Conservation (phyloP, 495 filamentous ascomycete species). For the Aspergillus taichungensis region DNA sequence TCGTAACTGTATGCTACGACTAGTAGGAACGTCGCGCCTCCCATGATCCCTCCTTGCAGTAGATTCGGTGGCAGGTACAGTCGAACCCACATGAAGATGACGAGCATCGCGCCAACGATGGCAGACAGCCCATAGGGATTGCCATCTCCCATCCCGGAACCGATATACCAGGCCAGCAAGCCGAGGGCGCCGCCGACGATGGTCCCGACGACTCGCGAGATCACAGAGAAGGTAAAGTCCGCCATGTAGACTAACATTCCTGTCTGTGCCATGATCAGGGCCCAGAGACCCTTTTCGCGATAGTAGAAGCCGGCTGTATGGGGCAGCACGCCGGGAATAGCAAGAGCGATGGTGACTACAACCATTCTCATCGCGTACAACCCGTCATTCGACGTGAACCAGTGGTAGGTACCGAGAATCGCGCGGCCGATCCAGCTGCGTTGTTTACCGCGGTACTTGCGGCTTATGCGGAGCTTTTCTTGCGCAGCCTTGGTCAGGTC, state of each 20-base stretch:
- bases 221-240: slow-evolving; percentile 32
- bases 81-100: slow-evolving; percentile 29
- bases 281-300: slow-evolving; percentile 39
- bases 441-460: slow-evolving; percentile 9
- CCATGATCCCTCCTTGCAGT: slow-evolving; percentile 29
- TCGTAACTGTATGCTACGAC: slow-evolving; percentile 32
- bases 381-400: slow-evolving; percentile 21
- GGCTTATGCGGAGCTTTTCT: slow-evolving; percentile 13
- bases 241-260: slow-evolving; percentile 36
- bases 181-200: slow-evolving; percentile 32
- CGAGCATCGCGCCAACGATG: slow-evolving; percentile 24
- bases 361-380: slow-evolving; percentile 33
- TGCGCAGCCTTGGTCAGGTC: slow-evolving; percentile 14
- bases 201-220: slow-evolving; percentile 26
- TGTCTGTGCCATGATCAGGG: slow-evolving; percentile 38
- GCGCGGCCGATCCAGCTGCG: slow-evolving; percentile 7
- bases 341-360: slow-evolving; percentile 32
- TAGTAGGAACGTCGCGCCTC: slow-evolving; percentile 32
- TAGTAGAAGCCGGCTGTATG: slow-evolving; percentile 36
- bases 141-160: slow-evolving; percentile 30
- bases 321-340: slow-evolving; percentile 29
- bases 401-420: slow-evolving; percentile 17
- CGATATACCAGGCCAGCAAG: slow-evolving; percentile 39
- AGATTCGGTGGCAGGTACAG: slow-evolving; percentile 24
- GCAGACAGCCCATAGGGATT: slow-evolving; percentile 36